A percentile compares a stretch with the other conserved stretches of the same genome.
phyloP scores from a whole-genome alignment of 2,329 filamentous ascomycete genomes.

The Zymoseptoria crescenta region DNA sequence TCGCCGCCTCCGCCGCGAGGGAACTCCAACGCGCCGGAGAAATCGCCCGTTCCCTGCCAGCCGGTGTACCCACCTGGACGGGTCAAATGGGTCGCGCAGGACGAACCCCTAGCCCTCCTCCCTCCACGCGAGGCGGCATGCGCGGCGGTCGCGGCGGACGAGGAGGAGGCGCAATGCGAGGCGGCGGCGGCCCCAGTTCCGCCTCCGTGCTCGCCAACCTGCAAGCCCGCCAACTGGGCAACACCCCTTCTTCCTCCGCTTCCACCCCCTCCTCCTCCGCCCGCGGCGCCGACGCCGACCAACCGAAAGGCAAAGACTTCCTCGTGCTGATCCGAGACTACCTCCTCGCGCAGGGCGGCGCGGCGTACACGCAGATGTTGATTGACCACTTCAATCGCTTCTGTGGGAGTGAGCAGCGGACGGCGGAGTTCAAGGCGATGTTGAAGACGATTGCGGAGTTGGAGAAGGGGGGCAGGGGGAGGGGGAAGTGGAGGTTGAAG shows the following conservation, averaged over 20 bases:
- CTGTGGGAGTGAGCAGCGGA: conserved; percentile 61
- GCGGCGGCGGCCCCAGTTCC: conserved; percentile 35
- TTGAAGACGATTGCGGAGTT: conserved; percentile 68
- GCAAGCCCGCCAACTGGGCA: conserved; percentile 32
- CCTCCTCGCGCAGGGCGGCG: conserved; percentile 67
- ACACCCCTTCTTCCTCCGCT: conserved; percentile 20
- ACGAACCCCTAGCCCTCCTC: conserved; percentile 50
- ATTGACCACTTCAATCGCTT: conserved; percentile 84
- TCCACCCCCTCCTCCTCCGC: conserved; percentile 23
- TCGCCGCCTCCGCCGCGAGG: conserved; percentile 69
- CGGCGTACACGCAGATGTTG: conserved; percentile 73
- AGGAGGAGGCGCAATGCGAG: conserved; percentile 22
- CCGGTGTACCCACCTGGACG: conserved; percentile 90
- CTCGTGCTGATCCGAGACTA: conserved; percentile 62
- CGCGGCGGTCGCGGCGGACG: conserved; percentile 32
- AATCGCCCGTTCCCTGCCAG: conserved; percentile 62
- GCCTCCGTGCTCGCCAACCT: conserved; percentile 38
- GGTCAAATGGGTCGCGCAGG: conserved; percentile 74
- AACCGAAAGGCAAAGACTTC: conserved; percentile 37
- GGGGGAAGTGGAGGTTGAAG: conserved; percentile 53
- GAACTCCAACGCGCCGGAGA: conserved; percentile 67
- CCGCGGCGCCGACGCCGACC: conserved; percentile 15
- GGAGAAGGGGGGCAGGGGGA: conserved; percentile 45
- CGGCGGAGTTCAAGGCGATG: conserved; percentile 73
- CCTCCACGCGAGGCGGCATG: conserved; percentile 39